These are phyloP conservation scores for Blyttiomyces sp. DNA, from an alignment of 371 early-diverging fungal species.

Conservation along the genomic window DNA sequence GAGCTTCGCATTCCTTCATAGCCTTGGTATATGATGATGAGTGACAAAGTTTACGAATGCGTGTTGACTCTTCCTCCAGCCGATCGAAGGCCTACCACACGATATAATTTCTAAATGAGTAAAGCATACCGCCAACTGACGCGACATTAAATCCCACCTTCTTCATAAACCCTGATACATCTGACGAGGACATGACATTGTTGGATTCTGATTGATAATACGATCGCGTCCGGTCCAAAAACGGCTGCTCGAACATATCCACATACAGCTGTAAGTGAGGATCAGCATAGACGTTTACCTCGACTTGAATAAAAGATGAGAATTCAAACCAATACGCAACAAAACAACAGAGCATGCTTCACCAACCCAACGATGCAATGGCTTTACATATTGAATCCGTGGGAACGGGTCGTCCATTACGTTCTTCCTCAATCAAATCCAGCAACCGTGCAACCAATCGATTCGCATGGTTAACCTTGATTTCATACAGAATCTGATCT, in stretches of 20 bases:
- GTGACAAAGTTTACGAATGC: slow-evolving; percentile 60
- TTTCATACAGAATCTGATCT: slow-evolving; percentile 57
- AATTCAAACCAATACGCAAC: not conserved
- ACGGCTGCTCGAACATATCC: slow-evolving; percentile 76
- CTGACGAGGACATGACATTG: slow-evolving; percentile 50
- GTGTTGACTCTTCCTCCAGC: slow-evolving; percentile 56
- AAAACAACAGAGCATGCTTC: slow-evolving; percentile 13
- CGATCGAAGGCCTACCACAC: slow-evolving; percentile 41
- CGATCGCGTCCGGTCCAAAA: slow-evolving; percentile 60
- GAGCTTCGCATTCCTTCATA: slow-evolving; percentile 70
- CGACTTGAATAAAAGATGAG: slow-evolving; percentile 40
- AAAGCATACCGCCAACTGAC: not conserved
- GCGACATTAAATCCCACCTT: slow-evolving; percentile 50
- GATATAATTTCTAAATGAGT: not conserved
- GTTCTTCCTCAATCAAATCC: slow-evolving; percentile 64
- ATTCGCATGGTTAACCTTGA: slow-evolving; percentile 63
- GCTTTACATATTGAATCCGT: slow-evolving; percentile 52
- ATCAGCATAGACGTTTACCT: slow-evolving; percentile 65
- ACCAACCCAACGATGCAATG: slow-evolving; percentile 62
- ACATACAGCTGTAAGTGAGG: slow-evolving; percentile 70
- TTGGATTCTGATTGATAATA: slow-evolving; percentile 76
- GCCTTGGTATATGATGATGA: slow-evolving; percentile 62
- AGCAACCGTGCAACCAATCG: slow-evolving; percentile 67
- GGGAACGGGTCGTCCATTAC: slow-evolving; percentile 62
- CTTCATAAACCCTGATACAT: slow-evolving; percentile 70